Evolutionary conservation across 2,329 filamentous ascomycete genomes (phyloP).

Genomic region (Pestalotiopsis sp.): DNA sequence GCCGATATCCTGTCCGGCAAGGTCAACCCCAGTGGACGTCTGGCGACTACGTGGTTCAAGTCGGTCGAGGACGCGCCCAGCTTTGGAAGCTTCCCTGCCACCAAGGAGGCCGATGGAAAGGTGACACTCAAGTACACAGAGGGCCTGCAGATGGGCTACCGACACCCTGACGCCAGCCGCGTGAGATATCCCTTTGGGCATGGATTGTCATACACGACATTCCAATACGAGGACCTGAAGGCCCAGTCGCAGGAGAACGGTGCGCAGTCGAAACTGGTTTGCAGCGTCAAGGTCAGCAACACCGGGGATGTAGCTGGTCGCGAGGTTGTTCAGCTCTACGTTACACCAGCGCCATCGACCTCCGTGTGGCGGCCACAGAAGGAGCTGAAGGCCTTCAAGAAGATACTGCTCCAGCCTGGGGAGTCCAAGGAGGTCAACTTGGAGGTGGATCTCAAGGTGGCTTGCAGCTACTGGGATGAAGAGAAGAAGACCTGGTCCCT

Average conservation of each 20-base stretch:
- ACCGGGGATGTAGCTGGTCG: constrained; percentile 50
- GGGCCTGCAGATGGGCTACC: constrained; percentile 8
- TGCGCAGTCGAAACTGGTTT: constrained; percentile 16
- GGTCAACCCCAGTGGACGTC: constrained; percentile 4
- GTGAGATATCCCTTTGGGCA: constrained; percentile 21
- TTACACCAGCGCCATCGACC: constrained; percentile 25
- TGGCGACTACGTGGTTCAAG: constrained; percentile 9
- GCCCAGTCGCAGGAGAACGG: constrained; percentile 25
- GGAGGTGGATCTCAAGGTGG: background rate
- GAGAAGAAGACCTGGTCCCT: background rate
- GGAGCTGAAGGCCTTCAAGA: constrained; percentile 21
- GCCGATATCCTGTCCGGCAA: constrained; percentile 6
- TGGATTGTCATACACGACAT: constrained; percentile 52
- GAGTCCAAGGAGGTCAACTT: constrained; percentile 1
- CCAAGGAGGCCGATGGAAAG: background rate
- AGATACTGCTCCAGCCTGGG: constrained; percentile 12
- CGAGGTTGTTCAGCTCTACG: constrained; percentile 58
- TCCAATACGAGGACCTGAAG: constrained; percentile 51
- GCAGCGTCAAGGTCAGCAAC: constrained; percentile 48
- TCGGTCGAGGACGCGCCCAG: background rate
- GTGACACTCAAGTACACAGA: constrained; percentile 7
- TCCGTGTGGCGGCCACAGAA: constrained; percentile 16
- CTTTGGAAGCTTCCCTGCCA: constrained; percentile 3
- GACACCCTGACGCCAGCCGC: background rate
- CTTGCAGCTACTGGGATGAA: constrained; percentile 12